Evolutionary conservation across 345 rosid genomes (phyloP).

Genomic region (Cardamine chenopodiifolia): DNA sequence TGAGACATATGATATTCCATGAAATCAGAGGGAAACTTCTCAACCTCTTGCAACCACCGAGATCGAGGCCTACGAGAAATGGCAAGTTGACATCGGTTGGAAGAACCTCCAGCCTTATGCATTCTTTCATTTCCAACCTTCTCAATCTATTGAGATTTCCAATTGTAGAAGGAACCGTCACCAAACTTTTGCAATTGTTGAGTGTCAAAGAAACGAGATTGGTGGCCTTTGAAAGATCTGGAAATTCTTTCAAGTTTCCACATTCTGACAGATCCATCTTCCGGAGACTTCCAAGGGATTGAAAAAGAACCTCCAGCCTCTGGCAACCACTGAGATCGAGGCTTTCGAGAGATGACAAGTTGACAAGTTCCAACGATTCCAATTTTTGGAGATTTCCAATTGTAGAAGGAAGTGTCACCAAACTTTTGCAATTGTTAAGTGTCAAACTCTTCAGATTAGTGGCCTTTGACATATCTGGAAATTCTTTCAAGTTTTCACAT

Average conservation of each 20-base stretch:
- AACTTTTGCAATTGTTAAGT: no score
- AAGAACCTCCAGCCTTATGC: constrained; percentile 11
- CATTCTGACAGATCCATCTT: background rate
- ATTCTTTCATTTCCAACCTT: background rate
- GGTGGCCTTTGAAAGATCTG: constrained; percentile 27
- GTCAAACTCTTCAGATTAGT: no score
- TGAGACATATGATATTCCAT: background rate
- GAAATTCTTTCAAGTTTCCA: constrained; percentile 9
- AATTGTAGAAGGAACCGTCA: no score
- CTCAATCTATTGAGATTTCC: background rate
- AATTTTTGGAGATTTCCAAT: no score
- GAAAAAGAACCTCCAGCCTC: no score
- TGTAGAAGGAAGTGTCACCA: no score
- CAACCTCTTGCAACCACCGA: constrained; percentile 14
- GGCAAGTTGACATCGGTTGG: constrained; percentile 12
- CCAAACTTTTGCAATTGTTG: no score
- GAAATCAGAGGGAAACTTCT: constrained; percentile 9
- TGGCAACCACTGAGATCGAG: no score
- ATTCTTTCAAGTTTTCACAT: constrained; percentile 2
- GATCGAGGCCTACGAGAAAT: background rate
- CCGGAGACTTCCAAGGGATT: background rate
- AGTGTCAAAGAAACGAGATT: no score
- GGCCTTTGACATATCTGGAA: constrained; percentile 26
- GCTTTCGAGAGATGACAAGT: no score
- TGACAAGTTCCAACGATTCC: no score